A percentile compares a stretch with the other conserved stretches of the same genome.
Evolutionary conservation across 805 yeast genomes (phyloP).

Genomic region (Groenewaldozyma salmanticensis): DNA sequence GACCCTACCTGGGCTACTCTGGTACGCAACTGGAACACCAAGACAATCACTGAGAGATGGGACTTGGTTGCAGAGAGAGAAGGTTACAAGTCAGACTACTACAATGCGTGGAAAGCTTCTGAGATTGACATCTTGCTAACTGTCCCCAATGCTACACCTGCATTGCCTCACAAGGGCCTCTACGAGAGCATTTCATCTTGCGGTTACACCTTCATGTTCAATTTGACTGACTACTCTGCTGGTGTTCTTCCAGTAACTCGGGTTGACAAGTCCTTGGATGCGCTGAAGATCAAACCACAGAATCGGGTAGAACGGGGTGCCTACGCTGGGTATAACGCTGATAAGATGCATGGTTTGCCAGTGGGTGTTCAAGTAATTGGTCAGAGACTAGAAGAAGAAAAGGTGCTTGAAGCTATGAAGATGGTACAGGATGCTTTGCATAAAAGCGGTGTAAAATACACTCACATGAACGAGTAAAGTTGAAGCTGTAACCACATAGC

Average conservation of each 20-base stretch:
- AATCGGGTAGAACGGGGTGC: constrained; percentile 37
- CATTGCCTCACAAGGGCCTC: constrained; percentile 30
- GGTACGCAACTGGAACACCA: constrained; percentile 28
- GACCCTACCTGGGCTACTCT: constrained; percentile 32
- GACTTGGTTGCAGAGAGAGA: constrained; percentile 28
- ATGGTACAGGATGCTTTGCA: constrained; percentile 29
- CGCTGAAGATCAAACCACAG: constrained; percentile 17
- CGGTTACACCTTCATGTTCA: constrained; percentile 48
- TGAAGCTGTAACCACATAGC: background rate
- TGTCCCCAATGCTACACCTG: constrained; percentile 36
- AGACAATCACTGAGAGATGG: constrained; percentile 30
- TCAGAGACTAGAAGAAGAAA: constrained; percentile 53
- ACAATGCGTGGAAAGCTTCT: constrained; percentile 27
- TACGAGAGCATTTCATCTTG: constrained; percentile 30
- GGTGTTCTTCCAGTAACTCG: constrained; percentile 45
- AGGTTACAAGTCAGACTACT: constrained; percentile 26
- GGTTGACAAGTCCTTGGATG: constrained; percentile 34
- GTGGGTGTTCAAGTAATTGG: constrained; percentile 59
- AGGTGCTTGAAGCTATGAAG: constrained; percentile 40
- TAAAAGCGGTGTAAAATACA: constrained; percentile 22
- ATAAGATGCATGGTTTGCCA: constrained; percentile 48
- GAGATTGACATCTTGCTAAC: constrained; percentile 32
- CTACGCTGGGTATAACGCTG: constrained; percentile 40
- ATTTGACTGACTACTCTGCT: constrained; percentile 46
- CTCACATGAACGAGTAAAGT: constrained; percentile 10